Conservation (phyloP, 2,329 filamentous ascomycete species). For the Didymella lethalis region DNA sequence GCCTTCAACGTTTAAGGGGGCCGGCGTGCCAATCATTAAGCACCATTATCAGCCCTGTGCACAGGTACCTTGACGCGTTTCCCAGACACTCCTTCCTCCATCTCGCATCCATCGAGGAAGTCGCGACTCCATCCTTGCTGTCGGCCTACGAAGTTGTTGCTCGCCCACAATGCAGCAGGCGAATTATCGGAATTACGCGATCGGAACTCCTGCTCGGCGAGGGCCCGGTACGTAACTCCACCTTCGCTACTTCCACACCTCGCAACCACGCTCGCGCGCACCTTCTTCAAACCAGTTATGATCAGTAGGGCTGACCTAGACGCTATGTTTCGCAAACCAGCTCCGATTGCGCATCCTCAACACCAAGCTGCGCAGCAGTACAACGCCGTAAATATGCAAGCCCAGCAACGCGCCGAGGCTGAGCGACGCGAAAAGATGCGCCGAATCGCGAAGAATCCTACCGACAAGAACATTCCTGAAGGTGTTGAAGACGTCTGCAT, state of each 20-base stretch:
- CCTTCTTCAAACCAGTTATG: slow-evolving; percentile 41
- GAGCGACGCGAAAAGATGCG: slow-evolving; percentile 73
- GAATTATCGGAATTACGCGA: slow-evolving; percentile 55
- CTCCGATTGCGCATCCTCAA: slow-evolving; percentile 55
- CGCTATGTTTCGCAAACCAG: slow-evolving; percentile 56
- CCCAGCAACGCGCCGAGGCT: slow-evolving; percentile 55
- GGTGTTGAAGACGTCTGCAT: slow-evolving; percentile 81
- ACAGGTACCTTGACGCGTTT: slow-evolving; percentile 23
- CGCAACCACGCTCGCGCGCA: slow-evolving; percentile 13
- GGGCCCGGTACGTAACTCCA: slow-evolving; percentile 53
- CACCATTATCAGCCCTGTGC: slow-evolving; percentile 21
- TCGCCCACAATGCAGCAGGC: slow-evolving; percentile 51
- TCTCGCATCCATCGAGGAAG: slow-evolving; percentile 23
- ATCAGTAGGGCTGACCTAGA: slow-evolving; percentile 59
- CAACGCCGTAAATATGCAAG: slow-evolving; percentile 50
- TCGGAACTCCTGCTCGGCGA: slow-evolving; percentile 49
- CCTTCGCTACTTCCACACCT: slow-evolving; percentile 21
- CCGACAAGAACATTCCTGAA: slow-evolving; percentile 93
- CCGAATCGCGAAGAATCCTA: slow-evolving; percentile 85
- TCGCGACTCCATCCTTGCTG: slow-evolving; percentile 43
- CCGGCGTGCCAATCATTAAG: slow-evolving; percentile 21
- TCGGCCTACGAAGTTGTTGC: slow-evolving; percentile 30
- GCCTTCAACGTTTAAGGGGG: slow-evolving; percentile 23
- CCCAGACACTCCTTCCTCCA: slow-evolving; percentile 21
- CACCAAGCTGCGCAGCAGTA: slow-evolving; percentile 60